Evolutionary conservation across 2,329 filamentous ascomycete genomes (phyloP).

Genomic region (Geoglossum cookeanum): DNA sequence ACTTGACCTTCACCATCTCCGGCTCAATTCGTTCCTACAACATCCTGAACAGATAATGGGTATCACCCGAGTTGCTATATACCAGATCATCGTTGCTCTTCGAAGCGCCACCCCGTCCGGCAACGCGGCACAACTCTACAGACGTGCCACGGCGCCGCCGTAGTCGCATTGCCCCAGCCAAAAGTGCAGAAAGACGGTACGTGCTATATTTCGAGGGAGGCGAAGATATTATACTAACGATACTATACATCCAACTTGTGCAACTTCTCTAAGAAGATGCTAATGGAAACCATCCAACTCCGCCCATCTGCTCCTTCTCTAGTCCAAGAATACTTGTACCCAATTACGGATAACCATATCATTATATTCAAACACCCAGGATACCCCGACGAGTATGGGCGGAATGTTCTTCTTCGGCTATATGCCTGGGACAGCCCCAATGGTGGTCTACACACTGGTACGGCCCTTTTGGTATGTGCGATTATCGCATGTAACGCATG

Average conservation of each 20-base stretch:
- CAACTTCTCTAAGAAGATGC: neutral
- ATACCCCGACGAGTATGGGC: slow-evolving; percentile 4
- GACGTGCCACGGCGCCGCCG: neutral
- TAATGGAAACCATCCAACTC: neutral
- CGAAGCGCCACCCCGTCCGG: neutral
- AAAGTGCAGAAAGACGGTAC: neutral
- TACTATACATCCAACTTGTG: neutral
- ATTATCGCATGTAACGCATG: slow-evolving; percentile 7
- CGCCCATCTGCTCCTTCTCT: neutral
- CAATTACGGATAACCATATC: neutral
- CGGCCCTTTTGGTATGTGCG: slow-evolving; percentile 5
- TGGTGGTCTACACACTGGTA: slow-evolving; percentile 6
- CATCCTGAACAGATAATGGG: neutral
- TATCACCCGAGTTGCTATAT: neutral
- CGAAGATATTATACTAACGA: neutral
- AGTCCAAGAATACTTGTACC: neutral
- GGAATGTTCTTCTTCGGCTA: slow-evolving; percentile 7
- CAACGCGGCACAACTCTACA: neutral
- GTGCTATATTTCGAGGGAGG: neutral
- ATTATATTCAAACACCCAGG: slow-evolving; percentile 6
- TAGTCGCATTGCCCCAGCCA: neutral
- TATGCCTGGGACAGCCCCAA: slow-evolving; percentile 4
- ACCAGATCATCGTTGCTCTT: neutral
- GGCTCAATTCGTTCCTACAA: neutral
- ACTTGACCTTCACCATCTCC: neutral